phyloP scores from a whole-genome alignment of 2,329 filamentous ascomycete genomes.

The Aureobasidium leucospermi region DNA sequence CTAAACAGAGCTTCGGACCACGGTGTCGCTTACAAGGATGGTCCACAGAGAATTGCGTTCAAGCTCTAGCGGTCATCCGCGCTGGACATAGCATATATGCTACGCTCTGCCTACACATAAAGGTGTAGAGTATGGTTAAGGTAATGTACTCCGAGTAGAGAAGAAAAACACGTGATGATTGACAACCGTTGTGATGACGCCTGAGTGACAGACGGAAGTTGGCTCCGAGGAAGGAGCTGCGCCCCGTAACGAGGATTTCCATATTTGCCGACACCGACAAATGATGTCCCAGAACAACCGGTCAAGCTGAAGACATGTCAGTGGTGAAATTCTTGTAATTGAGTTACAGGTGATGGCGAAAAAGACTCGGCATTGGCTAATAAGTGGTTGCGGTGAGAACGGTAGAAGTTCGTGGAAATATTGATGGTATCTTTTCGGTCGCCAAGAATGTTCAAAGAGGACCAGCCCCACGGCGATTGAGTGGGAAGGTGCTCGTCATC shows the following conservation, averaged over 20 bases:
- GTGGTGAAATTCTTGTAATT: not conserved
- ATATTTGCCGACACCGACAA: not conserved
- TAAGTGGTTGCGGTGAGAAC: not conserved
- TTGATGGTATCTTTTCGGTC: not conserved
- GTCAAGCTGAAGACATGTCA: not conserved
- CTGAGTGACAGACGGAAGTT: not conserved
- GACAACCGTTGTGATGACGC: not conserved
- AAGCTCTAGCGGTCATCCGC: too few relatives aligned
- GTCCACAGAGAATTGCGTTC: too few relatives aligned
- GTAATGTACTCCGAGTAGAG: too few relatives aligned
- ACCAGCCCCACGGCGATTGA: not conserved
- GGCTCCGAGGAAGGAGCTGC: not conserved
- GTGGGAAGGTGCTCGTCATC: conserved; percentile 4
- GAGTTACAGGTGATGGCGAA: not conserved
- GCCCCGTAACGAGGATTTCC: not conserved
- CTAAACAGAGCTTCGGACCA: too few relatives aligned
- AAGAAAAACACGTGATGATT: not conserved
- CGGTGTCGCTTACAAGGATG: too few relatives aligned
- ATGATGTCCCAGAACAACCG: not conserved
- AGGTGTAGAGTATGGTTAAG: too few relatives aligned
- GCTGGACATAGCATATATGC: too few relatives aligned
- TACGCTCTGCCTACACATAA: too few relatives aligned
- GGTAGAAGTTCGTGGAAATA: conserved; percentile 5
- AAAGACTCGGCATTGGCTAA: not conserved
- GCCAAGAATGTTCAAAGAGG: not conserved